These are phyloP conservation scores for Fusarium verticillioides DNA, from an alignment of 2,329 filamentous ascomycete genomes.

Conservation along the genomic window DNA sequence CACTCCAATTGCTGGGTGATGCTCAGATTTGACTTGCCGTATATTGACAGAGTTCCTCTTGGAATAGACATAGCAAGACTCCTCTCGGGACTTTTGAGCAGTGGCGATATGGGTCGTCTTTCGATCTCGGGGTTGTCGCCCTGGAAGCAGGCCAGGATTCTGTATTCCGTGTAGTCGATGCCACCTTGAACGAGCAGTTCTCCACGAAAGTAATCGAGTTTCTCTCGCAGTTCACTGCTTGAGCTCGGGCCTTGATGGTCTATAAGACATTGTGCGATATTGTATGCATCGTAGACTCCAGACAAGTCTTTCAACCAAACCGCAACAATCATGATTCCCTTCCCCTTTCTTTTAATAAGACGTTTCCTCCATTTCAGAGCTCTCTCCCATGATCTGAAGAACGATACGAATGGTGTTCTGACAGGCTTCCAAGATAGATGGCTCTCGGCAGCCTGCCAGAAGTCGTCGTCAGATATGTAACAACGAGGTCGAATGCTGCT, in stretches of 20 bases:
- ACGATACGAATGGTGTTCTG: background rate
- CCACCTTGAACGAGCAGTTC: background rate
- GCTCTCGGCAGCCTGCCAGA: background rate
- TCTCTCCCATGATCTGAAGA: background rate
- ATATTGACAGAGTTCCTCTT: too few species aligned
- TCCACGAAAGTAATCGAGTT: accelerated
- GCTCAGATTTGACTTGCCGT: background rate
- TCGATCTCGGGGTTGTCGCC: background rate
- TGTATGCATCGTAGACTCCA: background rate
- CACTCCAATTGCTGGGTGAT: background rate
- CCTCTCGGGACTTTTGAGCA: accelerated
- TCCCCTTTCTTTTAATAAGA: background rate
- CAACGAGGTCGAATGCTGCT: background rate
- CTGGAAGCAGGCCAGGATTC: background rate
- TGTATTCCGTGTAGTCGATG: background rate
- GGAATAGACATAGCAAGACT: accelerated
- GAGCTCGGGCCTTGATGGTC: accelerated
- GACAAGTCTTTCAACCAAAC: background rate
- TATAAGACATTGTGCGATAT: background rate
- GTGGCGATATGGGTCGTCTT: background rate
- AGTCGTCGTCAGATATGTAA: background rate
- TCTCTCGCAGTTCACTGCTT: accelerated
- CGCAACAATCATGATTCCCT: background rate
- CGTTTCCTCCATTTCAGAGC: background rate
- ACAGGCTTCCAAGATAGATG: background rate